phyloP scores from a whole-genome alignment of 2,329 filamentous ascomycete species.

The Penicillium glabrum region DNA sequence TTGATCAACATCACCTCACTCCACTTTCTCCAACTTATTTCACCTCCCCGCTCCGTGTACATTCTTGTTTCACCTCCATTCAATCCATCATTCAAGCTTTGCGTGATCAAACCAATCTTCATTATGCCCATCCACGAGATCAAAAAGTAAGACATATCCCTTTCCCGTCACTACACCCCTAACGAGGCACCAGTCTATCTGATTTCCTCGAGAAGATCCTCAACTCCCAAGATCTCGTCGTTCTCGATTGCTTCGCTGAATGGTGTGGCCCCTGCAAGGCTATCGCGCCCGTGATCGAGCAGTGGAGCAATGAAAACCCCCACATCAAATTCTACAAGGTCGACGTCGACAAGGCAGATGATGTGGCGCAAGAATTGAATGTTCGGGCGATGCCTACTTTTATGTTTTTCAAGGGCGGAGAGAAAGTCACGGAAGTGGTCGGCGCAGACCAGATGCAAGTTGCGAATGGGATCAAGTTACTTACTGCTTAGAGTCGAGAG shows the following conservation, averaged over 20 bases:
- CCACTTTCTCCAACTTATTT: not conserved
- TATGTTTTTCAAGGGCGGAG: conserved; percentile 11
- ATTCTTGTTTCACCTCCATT: not conserved
- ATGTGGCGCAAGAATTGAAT: conserved; percentile 14
- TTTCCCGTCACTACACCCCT: not conserved
- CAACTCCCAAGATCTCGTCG: not conserved
- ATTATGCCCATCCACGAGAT: conserved; percentile 12
- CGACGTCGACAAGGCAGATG: conserved; percentile 11
- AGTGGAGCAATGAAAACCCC: conserved; percentile 3
- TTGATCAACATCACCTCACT: not conserved
- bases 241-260: conserved; percentile 16
- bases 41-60: not conserved
- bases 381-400: conserved; percentile 16
- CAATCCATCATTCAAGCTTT: not conserved
- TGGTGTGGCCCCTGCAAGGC: conserved; percentile 17
- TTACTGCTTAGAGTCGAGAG: not conserved
- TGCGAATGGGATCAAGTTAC: not conserved
- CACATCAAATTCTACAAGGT: conserved; percentile 17
- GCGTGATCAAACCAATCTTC: not conserved
- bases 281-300: conserved; percentile 10
- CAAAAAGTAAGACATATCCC: not conserved
- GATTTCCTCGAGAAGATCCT: conserved; percentile 11
- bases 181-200: not conserved
- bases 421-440: conserved; percentile 12
- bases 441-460: conserved; percentile 6